phyloP scores from a whole-genome alignment of 441 rosid genomes.

The Oxalis stricta region DNA sequence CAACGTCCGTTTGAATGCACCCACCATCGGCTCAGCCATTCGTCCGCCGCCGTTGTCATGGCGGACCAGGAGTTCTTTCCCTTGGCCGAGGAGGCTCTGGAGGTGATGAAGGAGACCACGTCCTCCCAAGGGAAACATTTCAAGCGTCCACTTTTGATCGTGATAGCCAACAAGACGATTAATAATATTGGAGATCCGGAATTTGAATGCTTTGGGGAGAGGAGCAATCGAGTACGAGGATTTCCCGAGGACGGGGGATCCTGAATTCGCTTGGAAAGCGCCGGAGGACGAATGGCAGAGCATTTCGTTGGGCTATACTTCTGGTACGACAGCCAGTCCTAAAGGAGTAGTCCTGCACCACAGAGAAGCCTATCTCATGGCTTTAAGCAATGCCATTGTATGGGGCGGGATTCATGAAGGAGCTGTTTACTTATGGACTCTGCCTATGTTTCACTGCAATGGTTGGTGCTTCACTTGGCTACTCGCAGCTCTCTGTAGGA shows the following conservation, averaged over 20 bases:
- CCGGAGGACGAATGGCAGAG: slow-evolving; percentile 91
- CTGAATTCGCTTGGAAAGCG: slow-evolving; percentile 54
- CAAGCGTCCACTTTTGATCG: slow-evolving; percentile 49
- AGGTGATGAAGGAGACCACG: slow-evolving; percentile 38
- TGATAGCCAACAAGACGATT: too few relatives aligned
- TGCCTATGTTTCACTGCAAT: slow-evolving; percentile 88
- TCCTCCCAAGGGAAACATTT: slow-evolving; percentile 28
- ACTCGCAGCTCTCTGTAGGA: slow-evolving; percentile 61
- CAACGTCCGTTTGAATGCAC: slow-evolving; percentile 68
- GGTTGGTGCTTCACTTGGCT: slow-evolving; percentile 90
- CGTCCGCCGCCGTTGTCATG: slow-evolving; percentile 45
- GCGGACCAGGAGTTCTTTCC: slow-evolving; percentile 75
- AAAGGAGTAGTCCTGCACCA: slow-evolving; percentile 77
- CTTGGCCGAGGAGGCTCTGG: slow-evolving; percentile 60
- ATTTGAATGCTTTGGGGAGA: slow-evolving; percentile 38
- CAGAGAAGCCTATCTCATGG: slow-evolving; percentile 79
- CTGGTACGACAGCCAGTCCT: slow-evolving; percentile 90
- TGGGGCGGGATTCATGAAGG: slow-evolving; percentile 86
- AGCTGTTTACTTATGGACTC: slow-evolving; percentile 72
- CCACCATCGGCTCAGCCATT: slow-evolving; percentile 54
- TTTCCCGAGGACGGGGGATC: slow-evolving; percentile 55
- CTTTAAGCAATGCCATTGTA: slow-evolving; percentile 39
- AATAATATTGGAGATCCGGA: slow-evolving; percentile 57
- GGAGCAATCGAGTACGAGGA: slow-evolving; percentile 70
- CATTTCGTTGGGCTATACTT: slow-evolving; percentile 74